These are phyloP conservation scores for Irpex sp. DNA, from an alignment of 1,284 basidiomycete genomes.

Conservation along the genomic window DNA sequence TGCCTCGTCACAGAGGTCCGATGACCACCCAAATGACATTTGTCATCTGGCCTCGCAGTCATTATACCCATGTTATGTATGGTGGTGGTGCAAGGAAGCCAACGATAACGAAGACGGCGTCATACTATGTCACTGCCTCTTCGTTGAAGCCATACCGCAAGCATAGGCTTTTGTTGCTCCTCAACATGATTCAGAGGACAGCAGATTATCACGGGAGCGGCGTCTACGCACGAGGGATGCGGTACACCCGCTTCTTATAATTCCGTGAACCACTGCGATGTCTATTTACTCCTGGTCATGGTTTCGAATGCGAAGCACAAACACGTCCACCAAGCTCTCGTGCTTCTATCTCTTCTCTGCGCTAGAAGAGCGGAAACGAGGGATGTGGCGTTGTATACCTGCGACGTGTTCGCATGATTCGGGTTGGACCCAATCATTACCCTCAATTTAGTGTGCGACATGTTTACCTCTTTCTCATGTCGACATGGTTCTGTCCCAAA, in stretches of 20 bases:
- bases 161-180: background rate
- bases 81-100: background rate
- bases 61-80: background rate
- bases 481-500: background rate
- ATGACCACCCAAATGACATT: background rate
- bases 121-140: background rate
- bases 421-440: background rate
- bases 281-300: background rate
- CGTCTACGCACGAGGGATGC: background rate
- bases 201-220: background rate
- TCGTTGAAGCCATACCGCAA: background rate
- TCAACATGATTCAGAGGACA: background rate
- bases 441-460: background rate
- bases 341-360: background rate
- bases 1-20: background rate
- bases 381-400: background rate
- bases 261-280: background rate
- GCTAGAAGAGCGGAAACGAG: background rate
- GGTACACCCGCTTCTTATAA: background rate
- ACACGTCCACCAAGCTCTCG: background rate
- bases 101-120: background rate
- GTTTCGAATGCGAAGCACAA: background rate
- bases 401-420: background rate
- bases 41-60: background rate
- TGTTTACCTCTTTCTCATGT: background rate